Evolutionary conservation across 202 grass and related monocot species (phyloP), one percentile per base, ranked within the genome.

Genomic region (Setaria italica): DNA sequence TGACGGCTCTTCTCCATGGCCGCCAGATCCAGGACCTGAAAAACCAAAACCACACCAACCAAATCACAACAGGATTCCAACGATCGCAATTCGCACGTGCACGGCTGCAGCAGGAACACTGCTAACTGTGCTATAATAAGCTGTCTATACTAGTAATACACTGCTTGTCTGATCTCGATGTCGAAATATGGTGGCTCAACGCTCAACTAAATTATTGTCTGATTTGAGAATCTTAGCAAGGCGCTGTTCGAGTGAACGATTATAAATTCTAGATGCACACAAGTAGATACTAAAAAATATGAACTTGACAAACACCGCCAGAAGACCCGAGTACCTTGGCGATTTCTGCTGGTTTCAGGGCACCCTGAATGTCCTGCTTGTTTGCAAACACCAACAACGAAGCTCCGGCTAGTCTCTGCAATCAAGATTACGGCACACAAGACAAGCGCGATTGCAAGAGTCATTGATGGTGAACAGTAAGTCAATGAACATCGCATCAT

Each of bases 361-460:
- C 30, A 12, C 62, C 62, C 43, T 95, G 90, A 21, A 95, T 95
- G 82, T 89, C 93, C 17, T 95, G 93, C 57, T 93, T 91, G 72
- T 93, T 93, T 67, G 94, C 86, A 70, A 95, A 91, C 11, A 95
- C 79, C 71, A 91, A 75, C 55, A 91, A 76, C 2, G 90, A 93
- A 43, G 90, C 79, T 70, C 91, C 91, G 25, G 89, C 90, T 80
- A 91, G 54, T 79, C 94, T 88, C 94, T 97, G 89, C 37, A 50
- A 75, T 37, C 11, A 55, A 56, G 8, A 67, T 32, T 3, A 29
- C 5, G 4, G 39, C 25, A 30, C 10, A 13, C 13, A 30, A 62
- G 11, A 13, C 4, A 6, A 62, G 59, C 25, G 67, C 25, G 67
- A 39, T 10, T 3, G 16, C 64, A 39, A 39, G 11, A 10, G 59